Conservation (phyloP, 2,329 filamentous ascomycete species). For the Cadophora gregata region DNA sequence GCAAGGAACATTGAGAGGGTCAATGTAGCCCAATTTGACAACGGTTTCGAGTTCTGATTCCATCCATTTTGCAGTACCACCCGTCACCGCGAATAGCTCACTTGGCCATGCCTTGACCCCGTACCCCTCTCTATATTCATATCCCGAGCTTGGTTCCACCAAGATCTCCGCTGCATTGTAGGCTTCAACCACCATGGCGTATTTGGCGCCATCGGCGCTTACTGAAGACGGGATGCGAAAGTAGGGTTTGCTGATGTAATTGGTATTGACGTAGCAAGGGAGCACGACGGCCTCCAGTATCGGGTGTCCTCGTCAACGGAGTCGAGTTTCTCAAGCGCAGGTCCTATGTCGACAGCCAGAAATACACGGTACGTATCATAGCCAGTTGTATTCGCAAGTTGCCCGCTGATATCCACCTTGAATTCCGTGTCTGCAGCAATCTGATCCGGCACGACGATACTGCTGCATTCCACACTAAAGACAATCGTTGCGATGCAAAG, state of each 20-base stretch:
- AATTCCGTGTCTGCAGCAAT: slow-evolving; percentile 8
- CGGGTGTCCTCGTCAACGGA: not conserved
- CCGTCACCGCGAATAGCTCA: not conserved
- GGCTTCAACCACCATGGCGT: not conserved
- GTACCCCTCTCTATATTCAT: not conserved
- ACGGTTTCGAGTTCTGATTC: not conserved
- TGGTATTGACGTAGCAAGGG: not conserved
- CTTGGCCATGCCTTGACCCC: no score
- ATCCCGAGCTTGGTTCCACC: not conserved
- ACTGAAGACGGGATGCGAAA: not conserved
- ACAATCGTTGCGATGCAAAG: not conserved
- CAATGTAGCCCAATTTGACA: not conserved
- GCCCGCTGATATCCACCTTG: not conserved
- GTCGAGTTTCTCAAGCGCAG: not conserved
- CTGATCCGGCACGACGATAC: not conserved
- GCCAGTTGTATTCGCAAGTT: not conserved
- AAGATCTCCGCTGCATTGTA: not conserved
- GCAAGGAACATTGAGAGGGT: slow-evolving; percentile 1
- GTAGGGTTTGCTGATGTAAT: not conserved
- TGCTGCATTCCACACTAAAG: not conserved
- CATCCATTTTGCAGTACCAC: not conserved
- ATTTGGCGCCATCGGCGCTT: not conserved
- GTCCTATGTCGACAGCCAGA: not conserved
- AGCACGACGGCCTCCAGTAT: not conserved
- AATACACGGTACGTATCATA: not conserved